Percentiles rank a stretch among this genome's conserved stretches.
Evolutionary conservation across 768 basidiomycete genomes (phyloP).

Genomic region (Xerocomellus intermedius): DNA sequence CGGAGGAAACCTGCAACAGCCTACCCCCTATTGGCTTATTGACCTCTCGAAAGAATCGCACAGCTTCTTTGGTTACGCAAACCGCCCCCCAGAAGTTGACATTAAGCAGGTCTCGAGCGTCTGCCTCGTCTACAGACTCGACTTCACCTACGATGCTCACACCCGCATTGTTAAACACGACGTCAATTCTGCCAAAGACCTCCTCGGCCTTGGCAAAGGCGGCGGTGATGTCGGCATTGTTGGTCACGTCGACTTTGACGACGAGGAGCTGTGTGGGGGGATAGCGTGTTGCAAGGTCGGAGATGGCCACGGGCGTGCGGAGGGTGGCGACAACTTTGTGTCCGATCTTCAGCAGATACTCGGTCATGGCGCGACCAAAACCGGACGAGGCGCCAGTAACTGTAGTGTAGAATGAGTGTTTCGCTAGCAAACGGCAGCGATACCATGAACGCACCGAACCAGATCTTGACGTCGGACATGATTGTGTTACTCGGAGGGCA

Average conservation of each 20-base stretch:
- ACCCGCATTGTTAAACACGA: slow-evolving; percentile 40
- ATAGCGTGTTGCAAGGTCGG: slow-evolving; percentile 25
- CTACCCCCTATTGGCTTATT: slow-evolving; percentile 39
- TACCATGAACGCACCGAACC: slow-evolving; percentile 13
- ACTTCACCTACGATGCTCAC: slow-evolving; percentile 30
- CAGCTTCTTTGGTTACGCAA: slow-evolving; percentile 30
- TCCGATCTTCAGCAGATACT: slow-evolving; percentile 34
- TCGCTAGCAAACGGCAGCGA: neutral
- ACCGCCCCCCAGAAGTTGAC: slow-evolving; percentile 37
- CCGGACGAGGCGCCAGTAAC: slow-evolving; percentile 40
- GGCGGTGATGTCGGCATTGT: slow-evolving; percentile 16
- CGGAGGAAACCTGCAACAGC: slow-evolving; percentile 39
- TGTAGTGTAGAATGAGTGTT: neutral
- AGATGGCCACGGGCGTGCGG: slow-evolving; percentile 36
- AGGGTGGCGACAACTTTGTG: slow-evolving; percentile 44
- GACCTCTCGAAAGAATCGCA: slow-evolving; percentile 37
- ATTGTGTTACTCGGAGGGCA: neutral
- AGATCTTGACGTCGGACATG: slow-evolving; percentile 20
- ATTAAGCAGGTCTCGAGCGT: slow-evolving; percentile 37
- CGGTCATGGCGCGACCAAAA: slow-evolving; percentile 36
- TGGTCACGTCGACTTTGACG: slow-evolving; percentile 34
- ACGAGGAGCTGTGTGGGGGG: slow-evolving; percentile 27
- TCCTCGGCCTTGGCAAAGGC: slow-evolving; percentile 29
- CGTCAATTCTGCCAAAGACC: slow-evolving; percentile 35
- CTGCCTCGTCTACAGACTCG: slow-evolving; percentile 33